A percentile compares a stretch with the other conserved stretches of the same genome.
phyloP scores from a whole-genome alignment of 164 flowering plant genomes.

The Tetrastigma voinierianum region DNA sequence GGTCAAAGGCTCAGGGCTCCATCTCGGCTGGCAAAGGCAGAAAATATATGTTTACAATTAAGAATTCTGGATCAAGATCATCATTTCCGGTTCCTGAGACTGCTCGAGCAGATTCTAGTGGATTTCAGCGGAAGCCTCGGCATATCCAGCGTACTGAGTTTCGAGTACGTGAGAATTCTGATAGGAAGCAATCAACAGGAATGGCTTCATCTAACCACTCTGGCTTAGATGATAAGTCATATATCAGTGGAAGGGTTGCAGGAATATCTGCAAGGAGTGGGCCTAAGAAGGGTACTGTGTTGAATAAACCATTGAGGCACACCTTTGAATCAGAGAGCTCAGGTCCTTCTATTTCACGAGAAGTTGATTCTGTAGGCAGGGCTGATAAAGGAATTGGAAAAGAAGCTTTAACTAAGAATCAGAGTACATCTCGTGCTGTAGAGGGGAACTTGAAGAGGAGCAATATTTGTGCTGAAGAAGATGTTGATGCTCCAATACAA shows the following conservation, averaged over 20 bases:
- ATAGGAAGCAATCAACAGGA: slow-evolving; percentile 43
- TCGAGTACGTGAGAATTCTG: slow-evolving; percentile 62
- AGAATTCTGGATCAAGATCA: slow-evolving; percentile 46
- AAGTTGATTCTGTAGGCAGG: slow-evolving; percentile 37
- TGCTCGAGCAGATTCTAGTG: slow-evolving; percentile 40
- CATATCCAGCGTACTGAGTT: slow-evolving; percentile 64
- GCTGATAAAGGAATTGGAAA: slow-evolving; percentile 37
- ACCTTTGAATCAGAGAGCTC: slow-evolving; percentile 41
- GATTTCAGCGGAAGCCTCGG: slow-evolving; percentile 61
- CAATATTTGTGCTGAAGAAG: slow-evolving; percentile 46
- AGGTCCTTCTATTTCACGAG: slow-evolving; percentile 27
- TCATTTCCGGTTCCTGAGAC: slow-evolving; percentile 38
- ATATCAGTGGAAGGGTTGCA: slow-evolving; percentile 31
- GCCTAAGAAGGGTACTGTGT: slow-evolving; percentile 31
- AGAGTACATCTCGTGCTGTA: slow-evolving; percentile 28
- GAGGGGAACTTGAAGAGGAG: slow-evolving; percentile 48
- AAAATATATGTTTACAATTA: slow-evolving; percentile 45
- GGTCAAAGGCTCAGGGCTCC: slow-evolving; percentile 40
- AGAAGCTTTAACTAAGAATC: slow-evolving; percentile 33
- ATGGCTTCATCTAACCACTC: slow-evolving; percentile 24
- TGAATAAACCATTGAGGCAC: slow-evolving; percentile 37
- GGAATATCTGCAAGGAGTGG: slow-evolving; percentile 36
- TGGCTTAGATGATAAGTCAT: slow-evolving; percentile 40
- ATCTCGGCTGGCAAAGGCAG: slow-evolving; percentile 47
- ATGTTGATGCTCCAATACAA: slow-evolving; percentile 81